These are phyloP conservation scores for Melaleuca quinquenervia DNA, from an alignment of 345 rosid genomes.

Conservation along the genomic window DNA sequence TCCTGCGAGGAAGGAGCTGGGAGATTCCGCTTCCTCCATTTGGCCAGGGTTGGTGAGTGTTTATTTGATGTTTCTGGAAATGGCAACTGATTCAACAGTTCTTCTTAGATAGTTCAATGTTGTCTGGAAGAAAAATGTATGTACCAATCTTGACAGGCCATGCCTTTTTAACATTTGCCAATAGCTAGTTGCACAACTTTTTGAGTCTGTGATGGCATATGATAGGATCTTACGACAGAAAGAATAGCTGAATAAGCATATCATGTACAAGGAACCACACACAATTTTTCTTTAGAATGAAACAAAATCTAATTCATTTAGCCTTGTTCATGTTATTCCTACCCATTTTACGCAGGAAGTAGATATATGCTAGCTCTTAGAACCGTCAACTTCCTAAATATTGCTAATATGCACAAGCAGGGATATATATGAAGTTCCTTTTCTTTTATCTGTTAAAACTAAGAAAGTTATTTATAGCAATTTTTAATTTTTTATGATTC, in stretches of 20 bases:
- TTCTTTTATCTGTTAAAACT: background rate
- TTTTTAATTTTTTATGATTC: background rate
- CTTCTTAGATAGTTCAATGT: background rate
- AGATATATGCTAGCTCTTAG: background rate
- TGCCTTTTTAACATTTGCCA: background rate
- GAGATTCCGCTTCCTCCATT: slow-evolving; percentile 86
- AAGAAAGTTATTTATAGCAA: background rate
- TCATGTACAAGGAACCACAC: background rate
- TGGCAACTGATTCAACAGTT: background rate
- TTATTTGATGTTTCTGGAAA: background rate
- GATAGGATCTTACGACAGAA: background rate
- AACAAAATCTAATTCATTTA: background rate
- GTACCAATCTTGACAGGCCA: background rate
- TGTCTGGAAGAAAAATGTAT: background rate
- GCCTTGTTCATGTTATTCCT: background rate
- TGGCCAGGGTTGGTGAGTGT: slow-evolving; percentile 85
- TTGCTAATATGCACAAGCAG: background rate
- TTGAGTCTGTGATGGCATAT: background rate
- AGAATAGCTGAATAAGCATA: background rate
- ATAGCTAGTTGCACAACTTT: background rate
- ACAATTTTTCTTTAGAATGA: background rate
- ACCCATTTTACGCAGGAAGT: background rate
- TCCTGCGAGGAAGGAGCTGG: slow-evolving; percentile 59
- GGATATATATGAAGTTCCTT: background rate
- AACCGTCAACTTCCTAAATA: background rate